Base-by-base conservation (phyloP, 306 rosid genomes). In the Cucurbita moschata region DNA sequence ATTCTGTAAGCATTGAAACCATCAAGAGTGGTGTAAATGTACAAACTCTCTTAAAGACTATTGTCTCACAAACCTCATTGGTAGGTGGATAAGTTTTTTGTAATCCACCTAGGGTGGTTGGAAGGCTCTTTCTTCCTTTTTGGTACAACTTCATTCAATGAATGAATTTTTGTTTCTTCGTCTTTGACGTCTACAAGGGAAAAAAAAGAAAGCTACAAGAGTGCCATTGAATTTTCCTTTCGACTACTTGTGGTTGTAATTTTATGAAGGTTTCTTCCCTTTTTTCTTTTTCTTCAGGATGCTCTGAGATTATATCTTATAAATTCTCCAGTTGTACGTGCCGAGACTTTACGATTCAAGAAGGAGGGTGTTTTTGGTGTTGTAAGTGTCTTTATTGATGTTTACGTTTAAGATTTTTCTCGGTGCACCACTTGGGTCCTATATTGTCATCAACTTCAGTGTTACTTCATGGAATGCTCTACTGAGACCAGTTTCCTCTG, bases 341-440 rank as follows among this genome's bases (percentile, higher is more conserved):
- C 96, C 7, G 99, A 94, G 85, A 75, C 97, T 26, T 82, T 94
- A 59, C 96, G 95, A 15, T 94, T 94, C 85, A 94, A 94, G 87
- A 91, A 83, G 83, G 97, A 91, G 71, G 99, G 99, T 75, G 99
- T 94, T 86, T 89, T 85, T 79, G 95, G 99, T 77, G 99, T 94
- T 85, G 99, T 90, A 49, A 94, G 98, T 87, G 35, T 26, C 74
- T 55, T 40, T 11, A 39, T 40, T 39, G 1, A 30, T 74, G 40
- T 50, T 70, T 9, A 16, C 15, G 35, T 10, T 10, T 7, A 21
- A 6, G 35, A 58, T 8, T 46, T 42, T 55, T 68, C 74, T 16
- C 5, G 23, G 54, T 51, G 35, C 37, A 66, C 4, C 37, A 18
- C 72, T 44, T 19, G 38, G 39, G 21, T 9, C 42, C 21, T 46